Conservation (phyloP, 2,329 filamentous ascomycete species). For the Thielaviopsis punctulata region DNA sequence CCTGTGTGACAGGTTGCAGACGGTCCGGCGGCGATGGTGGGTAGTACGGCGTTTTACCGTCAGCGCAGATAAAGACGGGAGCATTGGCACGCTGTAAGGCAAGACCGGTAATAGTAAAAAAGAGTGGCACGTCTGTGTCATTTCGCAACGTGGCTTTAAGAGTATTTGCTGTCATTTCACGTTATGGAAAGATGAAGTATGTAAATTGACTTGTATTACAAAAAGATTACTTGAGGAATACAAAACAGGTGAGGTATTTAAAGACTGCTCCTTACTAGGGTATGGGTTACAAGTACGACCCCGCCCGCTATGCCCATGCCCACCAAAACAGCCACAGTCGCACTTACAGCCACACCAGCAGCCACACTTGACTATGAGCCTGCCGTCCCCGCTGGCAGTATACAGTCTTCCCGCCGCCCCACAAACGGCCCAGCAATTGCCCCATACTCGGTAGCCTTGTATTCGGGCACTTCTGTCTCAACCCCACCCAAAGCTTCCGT, state of each 20-base stretch:
- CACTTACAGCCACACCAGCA: neutral
- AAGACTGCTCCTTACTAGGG: conserved; percentile 11
- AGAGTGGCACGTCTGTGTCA: conserved; percentile 40
- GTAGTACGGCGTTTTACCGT: conserved; percentile 48
- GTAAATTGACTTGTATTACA: conserved; percentile 16
- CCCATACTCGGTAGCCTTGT: neutral
- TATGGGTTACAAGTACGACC: too few species aligned
- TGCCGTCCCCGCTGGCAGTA: too few species aligned
- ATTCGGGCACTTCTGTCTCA: neutral
- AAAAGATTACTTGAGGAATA: neutral
- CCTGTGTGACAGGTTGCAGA: conserved; percentile 31
- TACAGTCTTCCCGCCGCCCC: neutral
- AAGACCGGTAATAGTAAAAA: conserved; percentile 52
- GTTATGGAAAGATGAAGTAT: too few species aligned
- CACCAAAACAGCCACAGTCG: neutral
- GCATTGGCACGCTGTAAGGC: conserved; percentile 41
- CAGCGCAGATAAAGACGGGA: conserved; percentile 44
- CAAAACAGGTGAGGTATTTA: conserved; percentile 20
- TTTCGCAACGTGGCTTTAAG: conserved; percentile 48
- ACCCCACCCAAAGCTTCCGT: neutral
- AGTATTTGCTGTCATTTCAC: conserved; percentile 14
- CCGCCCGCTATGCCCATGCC: neutral
- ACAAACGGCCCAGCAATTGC: neutral
- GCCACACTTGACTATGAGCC: neutral
- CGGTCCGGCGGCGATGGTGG: conserved; percentile 39